phyloP scores from a whole-genome alignment of 257 asterid species.

The Solanum bulbocastanum region DNA sequence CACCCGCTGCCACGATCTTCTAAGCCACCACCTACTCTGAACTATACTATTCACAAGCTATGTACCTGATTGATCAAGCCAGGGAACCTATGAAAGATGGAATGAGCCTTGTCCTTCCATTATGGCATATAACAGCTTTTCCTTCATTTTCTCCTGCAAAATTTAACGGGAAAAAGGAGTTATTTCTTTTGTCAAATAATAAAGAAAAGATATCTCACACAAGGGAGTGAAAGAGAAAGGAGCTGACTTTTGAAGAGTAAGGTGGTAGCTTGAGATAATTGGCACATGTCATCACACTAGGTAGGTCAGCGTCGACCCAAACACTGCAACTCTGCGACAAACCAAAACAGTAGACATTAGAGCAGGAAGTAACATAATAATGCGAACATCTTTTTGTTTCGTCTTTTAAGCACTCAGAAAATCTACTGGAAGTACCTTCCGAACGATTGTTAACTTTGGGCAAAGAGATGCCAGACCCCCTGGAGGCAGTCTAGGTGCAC shows the following conservation, averaged over 20 bases:
- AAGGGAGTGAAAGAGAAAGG: neutral
- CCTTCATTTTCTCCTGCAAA: conserved; percentile 77
- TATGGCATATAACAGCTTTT: conserved; percentile 72
- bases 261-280: conserved; percentile 93
- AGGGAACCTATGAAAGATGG: conserved; percentile 53
- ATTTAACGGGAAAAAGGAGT: neutral
- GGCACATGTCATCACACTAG: conserved; percentile 97
- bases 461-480: conserved; percentile 93
- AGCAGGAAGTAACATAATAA: neutral
- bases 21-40: conserved; percentile 13
- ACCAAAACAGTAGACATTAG: neutral
- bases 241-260: conserved; percentile 68
- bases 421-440: conserved; percentile 43
- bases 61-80: conserved; percentile 3
- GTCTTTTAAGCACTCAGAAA: neutral
- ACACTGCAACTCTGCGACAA: conserved; percentile 57
- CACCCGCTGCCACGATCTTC: neutral
- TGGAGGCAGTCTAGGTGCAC: conserved; percentile 88
- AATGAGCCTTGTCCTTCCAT: conserved; percentile 94
- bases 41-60: conserved; percentile 33
- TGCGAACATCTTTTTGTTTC: neutral
- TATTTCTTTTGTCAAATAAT: neutral
- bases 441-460: conserved; percentile 87
- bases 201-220: neutral
- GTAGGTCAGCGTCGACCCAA: conserved; percentile 60